Evolutionary conservation across 2,329 filamentous ascomycete genomes (phyloP).

Genomic region (Arthroderma uncinatum): DNA sequence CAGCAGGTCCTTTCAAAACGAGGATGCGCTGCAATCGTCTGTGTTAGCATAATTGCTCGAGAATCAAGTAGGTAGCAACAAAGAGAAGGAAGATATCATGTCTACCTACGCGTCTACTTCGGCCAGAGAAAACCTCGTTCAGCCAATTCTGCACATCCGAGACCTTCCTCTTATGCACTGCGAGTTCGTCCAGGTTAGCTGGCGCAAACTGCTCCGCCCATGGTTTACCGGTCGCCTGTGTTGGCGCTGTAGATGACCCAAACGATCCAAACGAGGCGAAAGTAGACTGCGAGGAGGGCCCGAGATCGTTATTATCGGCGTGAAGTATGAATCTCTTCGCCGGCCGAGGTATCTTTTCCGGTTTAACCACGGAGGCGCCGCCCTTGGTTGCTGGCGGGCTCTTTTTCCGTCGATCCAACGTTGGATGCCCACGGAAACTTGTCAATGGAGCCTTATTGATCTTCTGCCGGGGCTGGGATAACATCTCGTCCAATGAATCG

Average conservation of each 20-base stretch:
- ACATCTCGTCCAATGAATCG: constrained; percentile 5
- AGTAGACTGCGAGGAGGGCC: not conserved
- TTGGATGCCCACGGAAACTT: not conserved
- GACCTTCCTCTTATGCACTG: constrained; percentile 91
- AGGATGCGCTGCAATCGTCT: constrained; percentile 53
- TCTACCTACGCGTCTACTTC: constrained; percentile 29
- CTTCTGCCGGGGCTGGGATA: not conserved
- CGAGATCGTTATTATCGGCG: not conserved
- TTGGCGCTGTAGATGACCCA: not conserved
- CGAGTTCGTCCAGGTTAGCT: constrained; percentile 64
- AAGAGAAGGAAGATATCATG: not conserved
- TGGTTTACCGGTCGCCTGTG: constrained; percentile 40
- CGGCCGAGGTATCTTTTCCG: constrained; percentile 12
- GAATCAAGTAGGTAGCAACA: not conserved
- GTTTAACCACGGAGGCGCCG: not conserved
- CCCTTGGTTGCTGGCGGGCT: constrained; percentile 11
- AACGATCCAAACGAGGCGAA: not conserved
- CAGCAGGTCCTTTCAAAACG: constrained; percentile 79
- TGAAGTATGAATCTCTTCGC: constrained; percentile 23
- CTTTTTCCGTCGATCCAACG: constrained; percentile 10
- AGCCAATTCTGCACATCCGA: constrained; percentile 76
- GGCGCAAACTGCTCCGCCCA: constrained; percentile 85
- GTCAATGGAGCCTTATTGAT: not conserved
- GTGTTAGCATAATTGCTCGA: constrained; percentile 16
- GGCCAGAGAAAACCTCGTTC: constrained; percentile 57